Evolutionary conservation across 768 basidiomycete species (phyloP).

Genomic region (Tulasnella sp.): DNA sequence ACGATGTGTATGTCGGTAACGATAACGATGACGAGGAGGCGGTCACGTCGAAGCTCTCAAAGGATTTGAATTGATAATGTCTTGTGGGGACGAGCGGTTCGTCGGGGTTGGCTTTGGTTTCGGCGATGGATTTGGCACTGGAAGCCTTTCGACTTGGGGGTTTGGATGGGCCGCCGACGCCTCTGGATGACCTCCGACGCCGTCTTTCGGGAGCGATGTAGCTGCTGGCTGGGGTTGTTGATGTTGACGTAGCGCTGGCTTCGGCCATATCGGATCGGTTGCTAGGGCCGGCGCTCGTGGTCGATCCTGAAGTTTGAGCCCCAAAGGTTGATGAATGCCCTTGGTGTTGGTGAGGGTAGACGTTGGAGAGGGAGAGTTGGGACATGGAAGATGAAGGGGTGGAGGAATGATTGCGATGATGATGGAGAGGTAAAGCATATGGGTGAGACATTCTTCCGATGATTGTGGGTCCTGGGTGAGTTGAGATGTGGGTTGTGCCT

Average conservation of each 20-base stretch:
- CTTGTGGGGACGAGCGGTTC: conserved; percentile 12
- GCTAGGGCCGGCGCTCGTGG: conserved; percentile 9
- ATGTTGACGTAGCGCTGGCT: background rate
- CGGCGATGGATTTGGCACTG: background rate
- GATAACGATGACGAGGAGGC: background rate
- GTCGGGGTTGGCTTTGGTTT: background rate
- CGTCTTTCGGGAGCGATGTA: background rate
- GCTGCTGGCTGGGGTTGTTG: background rate
- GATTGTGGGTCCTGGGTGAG: background rate
- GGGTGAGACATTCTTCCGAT: conserved; percentile 3
- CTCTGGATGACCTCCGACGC: background rate
- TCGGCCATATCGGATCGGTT: background rate
- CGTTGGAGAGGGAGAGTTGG: background rate
- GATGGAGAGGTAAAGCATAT: background rate
- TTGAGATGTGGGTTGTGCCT: background rate
- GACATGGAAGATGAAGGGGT: conserved; percentile 8
- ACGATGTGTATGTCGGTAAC: background rate
- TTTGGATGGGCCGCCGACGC: background rate
- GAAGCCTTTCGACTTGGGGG: background rate
- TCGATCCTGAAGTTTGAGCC: background rate
- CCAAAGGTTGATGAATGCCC: background rate
- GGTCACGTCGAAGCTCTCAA: conserved; percentile 2
- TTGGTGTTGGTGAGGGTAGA: background rate
- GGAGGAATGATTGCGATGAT: conserved; percentile 8
- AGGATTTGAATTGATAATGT: conserved; percentile 17